Conservation (phyloP, 2,329 filamentous ascomycete genomes). For the Colletotrichum tofieldiae region DNA sequence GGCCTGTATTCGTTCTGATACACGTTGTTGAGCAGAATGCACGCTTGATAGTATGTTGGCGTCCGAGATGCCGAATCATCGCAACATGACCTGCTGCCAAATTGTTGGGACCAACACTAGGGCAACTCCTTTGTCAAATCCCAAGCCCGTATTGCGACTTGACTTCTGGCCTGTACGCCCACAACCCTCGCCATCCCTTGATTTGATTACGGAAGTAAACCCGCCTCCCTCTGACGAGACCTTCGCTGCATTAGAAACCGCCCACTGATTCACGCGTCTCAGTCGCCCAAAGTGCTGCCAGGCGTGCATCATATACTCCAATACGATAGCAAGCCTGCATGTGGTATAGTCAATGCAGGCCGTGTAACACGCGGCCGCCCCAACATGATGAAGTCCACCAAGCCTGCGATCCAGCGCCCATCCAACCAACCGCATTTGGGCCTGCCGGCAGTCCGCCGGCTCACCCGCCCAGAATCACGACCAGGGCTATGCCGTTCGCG, state of each 20-base stretch:
- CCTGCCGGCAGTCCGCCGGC: not conserved
- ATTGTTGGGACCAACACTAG: not conserved
- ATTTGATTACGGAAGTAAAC: not conserved
- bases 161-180: not conserved
- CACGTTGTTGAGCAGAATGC: not conserved
- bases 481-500: not conserved
- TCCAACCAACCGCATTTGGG: not conserved
- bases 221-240: not conserved
- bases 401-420: not conserved
- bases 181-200: not conserved
- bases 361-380: slow-evolving; percentile 7
- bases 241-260: not conserved
- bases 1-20: not conserved
- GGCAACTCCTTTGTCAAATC: not conserved
- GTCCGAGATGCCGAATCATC: not conserved
- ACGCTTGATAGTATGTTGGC: not conserved
- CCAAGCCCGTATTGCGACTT: not conserved
- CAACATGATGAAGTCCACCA: not conserved
- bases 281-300: not conserved
- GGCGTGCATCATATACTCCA: not conserved
- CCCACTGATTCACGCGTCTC: not conserved
- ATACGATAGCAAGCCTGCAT: not conserved
- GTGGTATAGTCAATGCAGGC: not conserved
- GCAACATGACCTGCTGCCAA: not conserved
- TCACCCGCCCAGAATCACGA: not conserved